These are phyloP conservation scores for Tetracladium setigerum DNA, from an alignment of 495 filamentous ascomycete species.

Conservation along the genomic window DNA sequence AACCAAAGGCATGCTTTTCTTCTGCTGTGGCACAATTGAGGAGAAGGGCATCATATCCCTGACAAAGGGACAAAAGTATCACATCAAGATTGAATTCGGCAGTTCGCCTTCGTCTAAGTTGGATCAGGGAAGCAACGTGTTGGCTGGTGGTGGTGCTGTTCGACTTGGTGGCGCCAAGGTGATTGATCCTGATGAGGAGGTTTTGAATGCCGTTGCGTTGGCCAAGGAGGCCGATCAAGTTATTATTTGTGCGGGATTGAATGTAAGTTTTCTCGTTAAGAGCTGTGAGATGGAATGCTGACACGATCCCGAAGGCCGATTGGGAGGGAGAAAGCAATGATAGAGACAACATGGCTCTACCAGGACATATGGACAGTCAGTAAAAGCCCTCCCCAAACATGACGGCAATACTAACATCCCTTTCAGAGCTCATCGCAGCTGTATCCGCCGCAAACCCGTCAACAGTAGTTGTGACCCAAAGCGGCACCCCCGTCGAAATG, in stretches of 20 bases:
- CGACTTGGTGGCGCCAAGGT: constrained; percentile 54
- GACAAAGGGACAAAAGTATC: constrained; percentile 52
- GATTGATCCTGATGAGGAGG: constrained; percentile 48
- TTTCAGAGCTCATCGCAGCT: constrained; percentile 46
- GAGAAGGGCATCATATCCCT: constrained; percentile 48
- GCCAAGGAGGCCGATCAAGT: constrained; percentile 60
- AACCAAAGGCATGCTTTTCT: constrained; percentile 52
- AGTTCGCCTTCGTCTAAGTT: constrained; percentile 56
- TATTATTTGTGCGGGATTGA: constrained; percentile 61
- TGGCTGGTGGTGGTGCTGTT: constrained; percentile 56
- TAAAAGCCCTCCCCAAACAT: too few relatives aligned
- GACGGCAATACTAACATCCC: too few relatives aligned
- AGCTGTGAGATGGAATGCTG: too few relatives aligned
- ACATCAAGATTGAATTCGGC: constrained; percentile 55
- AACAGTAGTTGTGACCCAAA: constrained; percentile 57
- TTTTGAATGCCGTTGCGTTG: constrained; percentile 52
- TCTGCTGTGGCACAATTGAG: constrained; percentile 52
- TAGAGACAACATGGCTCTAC: constrained; percentile 30
- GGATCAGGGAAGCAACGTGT: constrained; percentile 36
- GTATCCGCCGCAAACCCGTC: constrained; percentile 49
- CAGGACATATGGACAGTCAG: constrained; percentile 46
- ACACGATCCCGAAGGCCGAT: constrained; percentile 43
- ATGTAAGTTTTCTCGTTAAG: constrained; percentile 58
- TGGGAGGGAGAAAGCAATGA: constrained; percentile 44
- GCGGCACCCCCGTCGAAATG: constrained; percentile 48